Base-by-base conservation (phyloP, 257 asterid genomes). In the Craterostigma plantagineum region DNA sequence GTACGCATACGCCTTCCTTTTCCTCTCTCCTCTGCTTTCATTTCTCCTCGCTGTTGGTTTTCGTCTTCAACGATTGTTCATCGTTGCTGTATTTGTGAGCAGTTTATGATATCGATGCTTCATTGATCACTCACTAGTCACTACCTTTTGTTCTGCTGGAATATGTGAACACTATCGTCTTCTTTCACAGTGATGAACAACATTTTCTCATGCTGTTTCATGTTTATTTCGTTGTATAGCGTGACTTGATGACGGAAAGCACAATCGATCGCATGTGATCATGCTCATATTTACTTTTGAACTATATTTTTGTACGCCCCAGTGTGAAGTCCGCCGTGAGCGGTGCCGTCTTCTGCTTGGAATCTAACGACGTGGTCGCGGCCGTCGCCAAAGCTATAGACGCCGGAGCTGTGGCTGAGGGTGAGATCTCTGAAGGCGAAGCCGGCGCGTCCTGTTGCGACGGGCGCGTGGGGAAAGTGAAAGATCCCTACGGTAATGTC, bases 401-500 rank as follows among this genome's bases (percentile, higher is more conserved):
- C 0, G 93, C 92, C 10, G 95, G 95, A 0, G 93, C 78, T 0
- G 43, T 60, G 3, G 6, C 63, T 2, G 81, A 63, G 5, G 72
- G 69, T 0, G 81, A 66, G 51, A 30, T 51, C 38, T 11, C 46
- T 0, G 84, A 67, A 27, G 76, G 67, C 33, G 77, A 46, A 30
- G 72, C 1, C 40, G 11, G 46, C 45, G 65, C 61, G 37, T 69
- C 69, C 59, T 57, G 71, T 49, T 79, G 81, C 4, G 78, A 1
- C 4, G 12, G 75, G 37, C 72, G 84, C 63, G 76, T 64, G 60
- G 91, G 72, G 0, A 63, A 63, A 61, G 61, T 80, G 16, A 70
- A 52, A 62, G 96, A 84, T 52, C 96, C 96, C 0, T 84, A 56
- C 61, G 96, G 92, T 52, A 62, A 65, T 27, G 16, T 75, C 11